phyloP scores from a whole-genome alignment of 2,329 filamentous ascomycete species.

The Trichoderma simmonsii region DNA sequence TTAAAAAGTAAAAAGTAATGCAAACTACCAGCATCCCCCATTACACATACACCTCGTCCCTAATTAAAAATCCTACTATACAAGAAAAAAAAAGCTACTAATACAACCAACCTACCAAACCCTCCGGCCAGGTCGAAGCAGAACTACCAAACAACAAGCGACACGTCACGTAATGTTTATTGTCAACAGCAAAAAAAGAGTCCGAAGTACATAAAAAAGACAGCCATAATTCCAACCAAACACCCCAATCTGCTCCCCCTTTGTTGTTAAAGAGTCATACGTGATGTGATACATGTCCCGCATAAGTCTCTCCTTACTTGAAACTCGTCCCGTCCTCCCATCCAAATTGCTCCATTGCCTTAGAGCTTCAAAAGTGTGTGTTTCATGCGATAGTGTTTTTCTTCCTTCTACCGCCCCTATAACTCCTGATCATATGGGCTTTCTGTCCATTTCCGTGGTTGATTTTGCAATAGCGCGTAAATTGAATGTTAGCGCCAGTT shows the following conservation, averaged over 20 bases:
- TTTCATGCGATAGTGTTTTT: slow-evolving; percentile 5
- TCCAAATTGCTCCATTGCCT: neutral
- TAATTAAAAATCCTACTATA: neutral
- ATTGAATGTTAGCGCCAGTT: neutral
- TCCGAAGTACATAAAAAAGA: neutral
- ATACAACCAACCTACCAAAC: slow-evolving; percentile 10
- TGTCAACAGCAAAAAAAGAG: neutral
- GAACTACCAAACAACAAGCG: slow-evolving; percentile 1
- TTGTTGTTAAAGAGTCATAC: neutral
- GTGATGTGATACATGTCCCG: neutral
- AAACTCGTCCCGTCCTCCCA: neutral
- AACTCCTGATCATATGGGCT: slow-evolving; percentile 11
- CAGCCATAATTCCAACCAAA: neutral
- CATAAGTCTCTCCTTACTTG: neutral
- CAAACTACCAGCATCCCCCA: neutral
- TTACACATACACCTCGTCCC: neutral
- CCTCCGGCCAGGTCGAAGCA: neutral
- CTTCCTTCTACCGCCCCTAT: slow-evolving; percentile 12
- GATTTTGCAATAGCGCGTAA: slow-evolving; percentile 1
- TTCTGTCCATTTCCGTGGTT: slow-evolving; percentile 1
- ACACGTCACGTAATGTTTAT: slow-evolving; percentile 14
- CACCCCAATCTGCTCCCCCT: neutral
- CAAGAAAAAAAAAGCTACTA: neutral
- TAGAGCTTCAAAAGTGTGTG: neutral
- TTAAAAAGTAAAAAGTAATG: neutral